Percentiles rank a stretch among this genome's conserved stretches.
phyloP scores from a whole-genome alignment of 768 basidiomycete genomes.

The Naganishia vishniacii region DNA sequence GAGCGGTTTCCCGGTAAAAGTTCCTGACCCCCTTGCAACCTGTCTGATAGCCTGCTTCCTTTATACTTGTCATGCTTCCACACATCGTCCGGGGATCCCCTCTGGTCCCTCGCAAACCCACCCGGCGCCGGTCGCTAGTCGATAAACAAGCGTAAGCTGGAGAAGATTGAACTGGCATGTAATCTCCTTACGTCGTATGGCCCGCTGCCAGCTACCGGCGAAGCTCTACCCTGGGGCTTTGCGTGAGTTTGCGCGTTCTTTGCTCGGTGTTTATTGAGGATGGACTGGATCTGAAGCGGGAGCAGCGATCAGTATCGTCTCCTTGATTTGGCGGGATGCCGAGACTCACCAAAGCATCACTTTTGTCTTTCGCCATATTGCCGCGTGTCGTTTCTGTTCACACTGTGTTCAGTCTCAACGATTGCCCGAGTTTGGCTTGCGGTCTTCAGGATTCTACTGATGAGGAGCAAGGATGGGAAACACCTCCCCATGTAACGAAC shows the following conservation, averaged over 20 bases:
- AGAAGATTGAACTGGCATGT: background rate
- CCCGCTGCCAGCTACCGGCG: conserved; percentile 1
- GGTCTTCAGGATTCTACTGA: too few species aligned
- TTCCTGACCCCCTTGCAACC: conserved; percentile 9
- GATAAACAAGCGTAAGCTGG: background rate
- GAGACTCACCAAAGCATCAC: conserved; percentile 8
- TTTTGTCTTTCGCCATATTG: conserved; percentile 20
- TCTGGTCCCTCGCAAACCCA: background rate
- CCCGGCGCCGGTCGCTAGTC: conserved; percentile 6
- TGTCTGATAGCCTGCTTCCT: conserved; percentile 18
- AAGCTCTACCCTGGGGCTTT: conserved; percentile 8
- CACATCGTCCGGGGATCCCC: conserved; percentile 1
- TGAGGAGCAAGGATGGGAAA: background rate
- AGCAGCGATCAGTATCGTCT: background rate
- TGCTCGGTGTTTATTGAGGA: conserved; percentile 13
- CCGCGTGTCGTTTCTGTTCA: background rate
- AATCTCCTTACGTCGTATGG: conserved; percentile 13
- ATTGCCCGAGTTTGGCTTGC: too few species aligned
- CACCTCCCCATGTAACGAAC: too few species aligned
- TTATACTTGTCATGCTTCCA: conserved; percentile 20
- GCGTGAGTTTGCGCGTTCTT: conserved; percentile 15
- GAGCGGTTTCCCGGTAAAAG: conserved; percentile 17
- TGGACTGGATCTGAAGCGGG: background rate
- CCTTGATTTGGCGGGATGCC: background rate
- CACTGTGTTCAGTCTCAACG: too few species aligned